Percentiles rank a stretch among this genome's conserved stretches.
phyloP scores from a whole-genome alignment of 2,329 filamentous ascomycete species.

The Penicillium sp. region DNA sequence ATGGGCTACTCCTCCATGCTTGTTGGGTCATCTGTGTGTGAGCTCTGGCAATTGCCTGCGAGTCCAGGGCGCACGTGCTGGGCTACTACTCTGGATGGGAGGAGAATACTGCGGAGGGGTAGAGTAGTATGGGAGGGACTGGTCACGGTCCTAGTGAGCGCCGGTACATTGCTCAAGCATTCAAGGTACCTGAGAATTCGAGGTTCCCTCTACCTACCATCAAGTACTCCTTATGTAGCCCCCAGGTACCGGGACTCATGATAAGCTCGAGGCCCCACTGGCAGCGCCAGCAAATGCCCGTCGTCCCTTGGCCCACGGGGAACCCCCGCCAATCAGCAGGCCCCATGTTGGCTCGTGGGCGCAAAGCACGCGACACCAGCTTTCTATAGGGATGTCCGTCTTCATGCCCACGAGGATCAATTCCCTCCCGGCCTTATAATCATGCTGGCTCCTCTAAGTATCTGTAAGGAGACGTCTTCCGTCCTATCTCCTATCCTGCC shows the following conservation, averaged over 20 bases:
- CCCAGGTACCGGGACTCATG: neutral
- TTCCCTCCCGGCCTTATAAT: conserved; percentile 2
- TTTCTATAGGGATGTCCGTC: conserved; percentile 17
- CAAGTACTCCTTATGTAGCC: neutral
- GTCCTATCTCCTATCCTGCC: conserved; percentile 3
- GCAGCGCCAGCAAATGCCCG: conserved; percentile 32
- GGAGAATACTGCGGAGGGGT: neutral
- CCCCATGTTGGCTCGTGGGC: conserved; percentile 36
- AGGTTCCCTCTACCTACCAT: neutral
- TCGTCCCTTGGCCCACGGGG: conserved; percentile 29
- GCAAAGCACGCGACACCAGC: conserved; percentile 44
- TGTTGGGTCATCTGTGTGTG: neutral
- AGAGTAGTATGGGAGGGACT: neutral
- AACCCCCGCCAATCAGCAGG: conserved; percentile 33
- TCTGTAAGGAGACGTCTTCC: neutral
- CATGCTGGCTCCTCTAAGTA: neutral
- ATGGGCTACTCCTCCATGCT: neutral
- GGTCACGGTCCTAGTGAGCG: neutral
- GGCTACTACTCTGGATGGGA: conserved; percentile 24
- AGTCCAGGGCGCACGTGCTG: conserved; percentile 28
- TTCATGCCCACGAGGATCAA: conserved; percentile 12
- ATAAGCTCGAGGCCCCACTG: conserved; percentile 30
- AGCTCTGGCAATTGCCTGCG: conserved; percentile 6
- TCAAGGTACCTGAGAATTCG: neutral
- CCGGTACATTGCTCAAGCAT: neutral